These are phyloP conservation scores for Synchytrium microbalum DNA, from an alignment of 371 early-diverging fungal species.

Conservation along the genomic window DNA sequence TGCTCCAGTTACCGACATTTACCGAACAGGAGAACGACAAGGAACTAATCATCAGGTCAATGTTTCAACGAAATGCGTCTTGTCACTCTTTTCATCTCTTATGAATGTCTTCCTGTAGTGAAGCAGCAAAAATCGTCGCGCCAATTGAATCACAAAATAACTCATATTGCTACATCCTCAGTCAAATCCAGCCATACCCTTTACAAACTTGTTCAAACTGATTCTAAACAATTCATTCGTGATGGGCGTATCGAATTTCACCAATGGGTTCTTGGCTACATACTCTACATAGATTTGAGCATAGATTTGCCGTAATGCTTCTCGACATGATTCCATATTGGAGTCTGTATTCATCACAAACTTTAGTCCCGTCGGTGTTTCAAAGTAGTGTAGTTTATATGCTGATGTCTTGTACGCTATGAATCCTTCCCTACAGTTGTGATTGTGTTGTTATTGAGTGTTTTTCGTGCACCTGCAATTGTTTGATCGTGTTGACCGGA, in stretches of 20 bases:
- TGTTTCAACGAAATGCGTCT: too few relatives aligned
- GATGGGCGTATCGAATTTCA: conserved; percentile 21
- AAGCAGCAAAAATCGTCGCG: too few relatives aligned
- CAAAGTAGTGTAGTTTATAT: conserved; percentile 85
- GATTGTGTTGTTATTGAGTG: conserved; percentile 7
- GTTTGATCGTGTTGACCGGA: conserved; percentile 6
- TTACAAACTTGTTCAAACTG: conserved; percentile 58
- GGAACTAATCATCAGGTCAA: too few relatives aligned
- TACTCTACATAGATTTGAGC: conserved; percentile 83
- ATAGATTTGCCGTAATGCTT: conserved; percentile 71
- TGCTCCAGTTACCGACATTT: too few relatives aligned
- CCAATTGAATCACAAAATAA: too few relatives aligned
- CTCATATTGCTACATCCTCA: conserved; percentile 24
- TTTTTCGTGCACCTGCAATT: not conserved
- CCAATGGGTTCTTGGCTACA: conserved; percentile 67
- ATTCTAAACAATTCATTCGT: conserved; percentile 58
- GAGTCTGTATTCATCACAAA: conserved; percentile 83
- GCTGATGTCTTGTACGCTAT: conserved; percentile 70
- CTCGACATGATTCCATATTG: conserved; percentile 42
- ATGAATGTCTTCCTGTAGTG: too few relatives aligned
- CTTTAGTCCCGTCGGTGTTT: conserved; percentile 76
- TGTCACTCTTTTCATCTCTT: too few relatives aligned
- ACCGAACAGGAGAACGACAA: too few relatives aligned
- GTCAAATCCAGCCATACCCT: conserved; percentile 56
- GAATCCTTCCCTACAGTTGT: too few relatives aligned